A percentile compares a stretch with the other conserved stretches of the same genome.
phyloP scores from a whole-genome alignment of 1,139 yeast species.

The Entelexis sorbosivorans region DNA sequence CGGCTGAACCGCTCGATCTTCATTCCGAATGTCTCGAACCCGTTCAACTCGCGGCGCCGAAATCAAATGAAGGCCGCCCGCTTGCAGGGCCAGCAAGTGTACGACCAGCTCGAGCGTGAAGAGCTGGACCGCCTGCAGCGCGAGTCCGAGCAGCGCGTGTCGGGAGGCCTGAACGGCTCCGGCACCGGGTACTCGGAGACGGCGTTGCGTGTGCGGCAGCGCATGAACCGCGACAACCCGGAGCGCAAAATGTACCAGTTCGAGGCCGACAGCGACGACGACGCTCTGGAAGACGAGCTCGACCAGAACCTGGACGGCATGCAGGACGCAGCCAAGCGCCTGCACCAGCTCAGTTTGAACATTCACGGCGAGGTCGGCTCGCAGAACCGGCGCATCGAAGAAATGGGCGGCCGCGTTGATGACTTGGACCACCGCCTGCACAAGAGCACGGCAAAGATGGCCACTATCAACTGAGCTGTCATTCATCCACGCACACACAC shows the following conservation, averaged over 20 bases:
- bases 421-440: conserved; percentile 44
- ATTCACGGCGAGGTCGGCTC: conserved; percentile 43
- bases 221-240: conserved; percentile 25
- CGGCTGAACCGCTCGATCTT: conserved; percentile 73
- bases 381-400: conserved; percentile 44
- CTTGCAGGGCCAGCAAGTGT: conserved; percentile 53
- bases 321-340: conserved; percentile 38
- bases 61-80: conserved; percentile 64
- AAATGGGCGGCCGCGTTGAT: conserved; percentile 45
- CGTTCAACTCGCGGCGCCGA: conserved; percentile 74
- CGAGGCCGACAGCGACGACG: conserved; percentile 52
- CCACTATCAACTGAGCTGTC: conserved; percentile 29
- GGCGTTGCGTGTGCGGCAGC: conserved; percentile 30
- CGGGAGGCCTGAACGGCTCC: conserved; percentile 32
- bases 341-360: conserved; percentile 42
- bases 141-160: conserved; percentile 42
- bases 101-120: conserved; percentile 40
- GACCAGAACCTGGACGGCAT: conserved; percentile 45
- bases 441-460: conserved; percentile 37
- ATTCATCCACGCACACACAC: too few relatives aligned
- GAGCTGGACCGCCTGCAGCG: conserved; percentile 37
- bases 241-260: conserved; percentile 43
- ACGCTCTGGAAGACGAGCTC: conserved; percentile 48
- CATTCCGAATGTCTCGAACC: conserved; percentile 71
- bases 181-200: conserved; percentile 31